These are phyloP conservation scores for Fusarium graminum DNA, from an alignment of 2,329 filamentous ascomycete species.

Conservation along the genomic window DNA sequence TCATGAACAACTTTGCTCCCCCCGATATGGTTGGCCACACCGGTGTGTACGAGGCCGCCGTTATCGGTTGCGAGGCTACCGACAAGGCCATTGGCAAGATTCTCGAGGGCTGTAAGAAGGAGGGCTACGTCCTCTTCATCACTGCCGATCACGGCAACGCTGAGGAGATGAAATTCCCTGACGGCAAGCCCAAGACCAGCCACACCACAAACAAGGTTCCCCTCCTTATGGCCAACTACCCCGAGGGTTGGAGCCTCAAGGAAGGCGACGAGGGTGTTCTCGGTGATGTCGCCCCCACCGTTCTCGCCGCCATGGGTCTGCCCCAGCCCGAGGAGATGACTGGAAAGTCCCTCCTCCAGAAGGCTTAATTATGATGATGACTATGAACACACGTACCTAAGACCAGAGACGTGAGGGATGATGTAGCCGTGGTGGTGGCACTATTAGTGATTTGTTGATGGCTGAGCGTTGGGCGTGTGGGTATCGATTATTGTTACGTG, in stretches of 20 bases:
- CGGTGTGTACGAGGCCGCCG: constrained; percentile 94
- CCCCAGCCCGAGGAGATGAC: constrained; percentile 94
- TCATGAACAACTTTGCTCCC: constrained; percentile 99
- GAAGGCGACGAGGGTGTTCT: constrained; percentile 90
- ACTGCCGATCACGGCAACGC: constrained; percentile 98
- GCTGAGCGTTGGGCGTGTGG: constrained; percentile 32
- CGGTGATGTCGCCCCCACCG: constrained; percentile 95
- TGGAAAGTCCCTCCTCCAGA: constrained; percentile 84
- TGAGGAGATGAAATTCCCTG: constrained; percentile 97
- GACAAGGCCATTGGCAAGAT: constrained; percentile 95
- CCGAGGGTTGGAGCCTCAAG: constrained; percentile 82
- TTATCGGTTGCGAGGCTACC: constrained; percentile 85
- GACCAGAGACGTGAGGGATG: constrained; percentile 13
- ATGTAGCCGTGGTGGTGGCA: constrained; percentile 28
- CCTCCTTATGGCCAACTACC: constrained; percentile 97
- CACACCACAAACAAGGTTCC: constrained; percentile 99
- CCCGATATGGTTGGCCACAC: constrained; percentile 99
- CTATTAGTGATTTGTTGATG: constrained; percentile 38
- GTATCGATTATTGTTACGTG: constrained; percentile 34
- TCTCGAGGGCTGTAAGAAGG: constrained; percentile 92
- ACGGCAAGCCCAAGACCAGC: constrained; percentile 96
- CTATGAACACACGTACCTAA: constrained; percentile 12
- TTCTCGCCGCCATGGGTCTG: constrained; percentile 91
- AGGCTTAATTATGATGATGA: constrained; percentile 61
- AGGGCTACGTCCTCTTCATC: constrained; percentile 93